Evolutionary conservation across 768 basidiomycete genomes (phyloP).

Genomic region (Leccinum incarnatum): DNA sequence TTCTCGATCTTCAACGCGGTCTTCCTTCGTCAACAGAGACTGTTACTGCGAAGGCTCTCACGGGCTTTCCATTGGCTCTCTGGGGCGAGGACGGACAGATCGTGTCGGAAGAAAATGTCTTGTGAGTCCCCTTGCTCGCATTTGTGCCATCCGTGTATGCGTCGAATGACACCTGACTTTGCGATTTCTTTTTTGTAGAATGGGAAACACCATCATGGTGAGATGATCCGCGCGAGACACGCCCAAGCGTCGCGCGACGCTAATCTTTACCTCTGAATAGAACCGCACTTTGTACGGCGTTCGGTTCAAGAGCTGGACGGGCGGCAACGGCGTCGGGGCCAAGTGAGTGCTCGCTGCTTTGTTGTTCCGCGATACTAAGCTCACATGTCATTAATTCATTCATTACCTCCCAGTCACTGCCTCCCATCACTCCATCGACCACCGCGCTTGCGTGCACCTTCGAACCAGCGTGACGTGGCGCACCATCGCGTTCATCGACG

Average conservation of each 20-base stretch:
- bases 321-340: conserved; percentile 54
- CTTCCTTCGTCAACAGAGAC: conserved; percentile 41
- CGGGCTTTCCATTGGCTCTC: conserved; percentile 56
- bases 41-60: conserved; percentile 57
- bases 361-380: neutral
- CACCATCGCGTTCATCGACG: no score
- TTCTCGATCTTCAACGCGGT: neutral
- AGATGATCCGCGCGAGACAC: neutral
- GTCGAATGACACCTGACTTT: conserved; percentile 9
- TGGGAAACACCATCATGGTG: conserved; percentile 20
- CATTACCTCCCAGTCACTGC: neutral
- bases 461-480: conserved; percentile 14
- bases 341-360: conserved; percentile 38
- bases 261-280: conserved; percentile 27
- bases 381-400: neutral
- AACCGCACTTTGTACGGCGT: conserved; percentile 53
- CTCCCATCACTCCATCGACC: neutral
- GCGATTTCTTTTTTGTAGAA: neutral
- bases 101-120: conserved; percentile 54
- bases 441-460: no score
- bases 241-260: neutral
- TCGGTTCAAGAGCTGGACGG: conserved; percentile 71
- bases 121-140: conserved; percentile 43
- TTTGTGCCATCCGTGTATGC: conserved; percentile 15
- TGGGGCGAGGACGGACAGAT: conserved; percentile 38